phyloP scores from a whole-genome alignment of 2,329 filamentous ascomycete genomes.

The Ampelomyces quisqualis region DNA sequence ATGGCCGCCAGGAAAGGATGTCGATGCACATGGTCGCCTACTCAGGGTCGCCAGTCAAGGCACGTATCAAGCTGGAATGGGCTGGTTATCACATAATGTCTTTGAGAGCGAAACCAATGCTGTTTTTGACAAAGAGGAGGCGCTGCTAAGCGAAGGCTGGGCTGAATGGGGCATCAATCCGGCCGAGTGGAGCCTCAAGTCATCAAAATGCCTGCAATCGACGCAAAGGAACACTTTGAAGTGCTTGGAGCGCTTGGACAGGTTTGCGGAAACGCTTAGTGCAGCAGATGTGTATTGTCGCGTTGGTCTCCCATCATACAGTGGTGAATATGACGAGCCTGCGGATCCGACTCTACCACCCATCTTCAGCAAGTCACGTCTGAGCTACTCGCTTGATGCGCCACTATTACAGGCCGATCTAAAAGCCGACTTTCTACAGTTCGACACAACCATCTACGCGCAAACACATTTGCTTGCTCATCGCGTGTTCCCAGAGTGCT shows the following conservation, averaged over 20 bases:
- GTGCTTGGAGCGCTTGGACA: slow-evolving; percentile 53
- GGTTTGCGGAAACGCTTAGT: slow-evolving; percentile 63
- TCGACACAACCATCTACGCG: slow-evolving; percentile 42
- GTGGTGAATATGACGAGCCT: slow-evolving; percentile 43
- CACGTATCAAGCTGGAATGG: slow-evolving; percentile 79
- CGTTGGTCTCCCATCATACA: slow-evolving; percentile 48
- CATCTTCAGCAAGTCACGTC: slow-evolving; percentile 55
- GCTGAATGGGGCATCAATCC: slow-evolving; percentile 67
- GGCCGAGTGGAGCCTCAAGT: slow-evolving; percentile 51
- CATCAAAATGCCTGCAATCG: neutral
- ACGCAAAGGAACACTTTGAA: neutral
- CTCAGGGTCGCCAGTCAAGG: slow-evolving; percentile 78
- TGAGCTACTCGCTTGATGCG: slow-evolving; percentile 57
- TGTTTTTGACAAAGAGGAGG: slow-evolving; percentile 57
- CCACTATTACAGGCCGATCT: slow-evolving; percentile 56
- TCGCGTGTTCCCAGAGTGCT: slow-evolving; percentile 13
- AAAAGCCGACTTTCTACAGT: slow-evolving; percentile 46
- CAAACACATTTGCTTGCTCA: slow-evolving; percentile 23
- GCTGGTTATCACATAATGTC: slow-evolving; percentile 67
- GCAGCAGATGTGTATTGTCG: slow-evolving; percentile 63
- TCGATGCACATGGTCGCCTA: slow-evolving; percentile 65
- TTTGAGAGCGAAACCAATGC: slow-evolving; percentile 43
- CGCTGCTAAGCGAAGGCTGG: slow-evolving; percentile 65
- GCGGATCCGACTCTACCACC: slow-evolving; percentile 66
- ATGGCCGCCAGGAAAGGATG: slow-evolving; percentile 70